Conservation (phyloP, 768 basidiomycete species). For the Leccinum uliginosum region DNA sequence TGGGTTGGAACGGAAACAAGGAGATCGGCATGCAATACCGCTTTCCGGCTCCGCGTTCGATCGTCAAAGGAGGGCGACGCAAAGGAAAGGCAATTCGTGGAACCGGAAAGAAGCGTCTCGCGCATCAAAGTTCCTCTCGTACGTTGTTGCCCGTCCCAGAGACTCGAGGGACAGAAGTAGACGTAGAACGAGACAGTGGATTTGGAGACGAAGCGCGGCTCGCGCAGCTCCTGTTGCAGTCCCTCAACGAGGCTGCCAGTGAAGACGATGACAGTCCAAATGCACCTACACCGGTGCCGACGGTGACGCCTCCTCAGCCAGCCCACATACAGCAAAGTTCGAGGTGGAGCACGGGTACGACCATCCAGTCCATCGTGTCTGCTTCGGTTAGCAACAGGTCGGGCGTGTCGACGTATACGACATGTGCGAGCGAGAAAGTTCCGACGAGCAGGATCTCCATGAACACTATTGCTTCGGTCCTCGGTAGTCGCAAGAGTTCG, state of each 20-base stretch:
- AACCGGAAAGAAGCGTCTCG: constrained; percentile 21
- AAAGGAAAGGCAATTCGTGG: constrained; percentile 14
- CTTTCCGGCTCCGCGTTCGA: constrained; percentile 30
- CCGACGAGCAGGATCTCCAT: constrained; percentile 25
- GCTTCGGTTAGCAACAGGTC: constrained; percentile 25
- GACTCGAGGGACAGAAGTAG: constrained; percentile 14
- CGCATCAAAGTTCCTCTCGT: constrained; percentile 26
- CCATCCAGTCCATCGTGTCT: constrained; percentile 24
- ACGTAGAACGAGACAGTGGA: constrained; percentile 14
- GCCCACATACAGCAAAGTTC: constrained; percentile 21
- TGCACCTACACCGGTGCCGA: constrained; percentile 2
- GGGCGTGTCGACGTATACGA: constrained; percentile 25
- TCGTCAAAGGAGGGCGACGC: constrained; percentile 20
- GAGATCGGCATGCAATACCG: constrained; percentile 29
- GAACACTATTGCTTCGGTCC: constrained; percentile 23
- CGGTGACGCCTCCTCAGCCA: constrained; percentile 12
- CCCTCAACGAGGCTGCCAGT: constrained; percentile 14
- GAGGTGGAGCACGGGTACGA: constrained; percentile 32
- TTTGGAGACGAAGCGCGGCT: constrained; percentile 28
- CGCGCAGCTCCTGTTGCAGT: constrained; percentile 30
- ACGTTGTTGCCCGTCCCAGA: constrained; percentile 22
- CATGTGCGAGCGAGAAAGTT: constrained; percentile 24
- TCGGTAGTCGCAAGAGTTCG: constrained; percentile 27
- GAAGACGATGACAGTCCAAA: constrained; percentile 4
- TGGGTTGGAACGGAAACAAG: constrained; percentile 22